Base-by-base conservation (phyloP, 345 rosid genomes). In the Eucalyptus pauciflora region DNA sequence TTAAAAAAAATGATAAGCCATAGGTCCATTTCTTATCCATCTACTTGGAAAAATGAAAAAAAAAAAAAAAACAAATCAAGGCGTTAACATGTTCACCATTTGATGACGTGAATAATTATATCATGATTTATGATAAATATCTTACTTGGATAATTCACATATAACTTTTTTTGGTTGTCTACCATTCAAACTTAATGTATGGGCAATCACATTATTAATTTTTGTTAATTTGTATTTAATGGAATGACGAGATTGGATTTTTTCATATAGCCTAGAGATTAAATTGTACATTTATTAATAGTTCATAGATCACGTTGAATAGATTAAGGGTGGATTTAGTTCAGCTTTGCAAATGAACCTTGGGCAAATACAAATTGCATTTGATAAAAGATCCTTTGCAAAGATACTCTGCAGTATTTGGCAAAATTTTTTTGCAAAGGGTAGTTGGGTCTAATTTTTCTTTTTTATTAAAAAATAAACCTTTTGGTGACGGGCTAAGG, bases 251-350 rank as follows among this genome's bases (percentile, higher is more conserved):
- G 0, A 29, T 62, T 62, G 15, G n/a, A 62, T 11, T 12, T 3
- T 62, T 52, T 11, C 64, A 58, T 58, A 25, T 52, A 0, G 25
- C 58, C 10, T 58, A 54, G 1, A 13, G 69, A 27, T 4, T 60
- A 60, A 27, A 62, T 29, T 64, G 37, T 14, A n/a, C 10, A n/a
- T 14, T 64, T 4, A n/a, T 64, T 64, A n/a, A 64, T 64, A n/a
- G 71, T 64, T 64, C 10, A 14, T 0, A 0, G 9, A 64, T 7
- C 9, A n/a, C 0, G 0, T 14, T 3, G 3, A 64, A 64, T 29
- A n/a, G n/a, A 64, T n/a, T 7, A 64, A 52, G 10, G 58, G 2
- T 20, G 10, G 10, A 0, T 52, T 52, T 20, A 0, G 10, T 52
- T 20, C 0, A 10, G 25, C 4, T 52, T 52, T 52, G 25, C 25